Evolutionary conservation across 768 basidiomycete genomes (phyloP).

Genomic region (Lenzites betulinus): DNA sequence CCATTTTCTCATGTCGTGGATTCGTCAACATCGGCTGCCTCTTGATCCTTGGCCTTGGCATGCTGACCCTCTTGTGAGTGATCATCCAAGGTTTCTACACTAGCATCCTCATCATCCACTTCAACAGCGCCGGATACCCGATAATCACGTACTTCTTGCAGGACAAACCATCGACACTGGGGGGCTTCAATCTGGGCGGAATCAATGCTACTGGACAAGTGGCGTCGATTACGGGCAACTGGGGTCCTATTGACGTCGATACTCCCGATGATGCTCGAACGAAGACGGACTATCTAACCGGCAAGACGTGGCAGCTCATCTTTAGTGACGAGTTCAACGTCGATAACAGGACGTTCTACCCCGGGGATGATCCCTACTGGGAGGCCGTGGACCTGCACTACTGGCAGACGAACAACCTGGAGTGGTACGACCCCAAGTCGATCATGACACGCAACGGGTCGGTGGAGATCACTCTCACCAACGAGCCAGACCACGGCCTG

Average conservation of each 20-base stretch:
- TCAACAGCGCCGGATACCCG: constrained; percentile 44
- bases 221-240: constrained; percentile 40
- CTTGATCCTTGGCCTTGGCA: constrained; percentile 46
- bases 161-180: constrained; percentile 32
- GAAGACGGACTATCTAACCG: constrained; percentile 27
- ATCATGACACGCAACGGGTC: constrained; percentile 42
- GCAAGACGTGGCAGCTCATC: constrained; percentile 54
- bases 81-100: not conserved
- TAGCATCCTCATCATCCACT: not conserved
- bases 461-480: constrained; percentile 52
- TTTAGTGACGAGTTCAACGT: constrained; percentile 85
- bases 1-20: constrained; percentile 59
- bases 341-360: constrained; percentile 71
- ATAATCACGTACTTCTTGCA: constrained; percentile 40
- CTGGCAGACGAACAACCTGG: constrained; percentile 60
- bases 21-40: constrained; percentile 75
- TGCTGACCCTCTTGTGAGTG: constrained; percentile 62
- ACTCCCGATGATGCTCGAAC: constrained; percentile 49
- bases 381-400: constrained; percentile 85
- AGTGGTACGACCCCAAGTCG: constrained; percentile 85
- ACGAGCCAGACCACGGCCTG: constrained; percentile 49
- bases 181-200: constrained; percentile 47
- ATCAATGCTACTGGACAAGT: constrained; percentile 48
- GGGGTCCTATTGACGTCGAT: constrained; percentile 53
- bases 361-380: constrained; percentile 79